Base-by-base conservation (phyloP, 2,329 filamentous ascomycete genomes). In the Botrytis squamosa region DNA sequence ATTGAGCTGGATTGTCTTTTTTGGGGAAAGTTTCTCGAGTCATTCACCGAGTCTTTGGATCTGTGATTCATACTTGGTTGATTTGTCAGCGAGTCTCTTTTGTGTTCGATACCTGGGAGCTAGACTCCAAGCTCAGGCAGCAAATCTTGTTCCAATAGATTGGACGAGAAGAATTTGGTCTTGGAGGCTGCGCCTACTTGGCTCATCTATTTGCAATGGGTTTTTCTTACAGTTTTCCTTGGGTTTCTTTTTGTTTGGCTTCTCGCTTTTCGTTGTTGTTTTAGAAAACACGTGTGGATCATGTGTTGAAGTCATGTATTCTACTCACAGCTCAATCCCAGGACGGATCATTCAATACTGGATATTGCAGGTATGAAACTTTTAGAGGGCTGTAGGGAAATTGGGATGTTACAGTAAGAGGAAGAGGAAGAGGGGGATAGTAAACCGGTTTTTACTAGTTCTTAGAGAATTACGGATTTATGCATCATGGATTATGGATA, bases 41-140 rank as follows among this genome's bases (percentile, higher is more conserved):
- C 74, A 72, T 65, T 29, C 42, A 60, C 66, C n/a, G 36, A 55
- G 73, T 75, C 73, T 75, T 76, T 74, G 55, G 71, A 77, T 80
- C 77, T 78, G 76, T 70, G 74, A 77, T 78, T 75, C 75, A 73
- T 76, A 62, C 25, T 69, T 69, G 73, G 62, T 75, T 74, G 52
- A 44, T 70, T 63, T 46, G 71, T 66, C 63, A 63, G 65, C 73
- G 49, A 36, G 42, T 67, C 74, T 33, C 69, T 59, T 57, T 62
- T 67, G 64, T 74, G 65, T 42, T 73, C 25, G 42, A 38, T 66
- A 72, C 76, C 74, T 40, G 76, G 78, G 77, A 77, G 78, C 76
- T 65, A 76, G 77, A 76, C 77, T 78, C 78, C 76, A 76, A 33
- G 77, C 77, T 77, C 76, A 78, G 77, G 78, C 75, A 80, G 77